Evolutionary conservation across 2,329 filamentous ascomycete genomes (phyloP), one percentile per base, ranked within the genome.

Genomic region (Chaetomiaceae sp.): DNA sequence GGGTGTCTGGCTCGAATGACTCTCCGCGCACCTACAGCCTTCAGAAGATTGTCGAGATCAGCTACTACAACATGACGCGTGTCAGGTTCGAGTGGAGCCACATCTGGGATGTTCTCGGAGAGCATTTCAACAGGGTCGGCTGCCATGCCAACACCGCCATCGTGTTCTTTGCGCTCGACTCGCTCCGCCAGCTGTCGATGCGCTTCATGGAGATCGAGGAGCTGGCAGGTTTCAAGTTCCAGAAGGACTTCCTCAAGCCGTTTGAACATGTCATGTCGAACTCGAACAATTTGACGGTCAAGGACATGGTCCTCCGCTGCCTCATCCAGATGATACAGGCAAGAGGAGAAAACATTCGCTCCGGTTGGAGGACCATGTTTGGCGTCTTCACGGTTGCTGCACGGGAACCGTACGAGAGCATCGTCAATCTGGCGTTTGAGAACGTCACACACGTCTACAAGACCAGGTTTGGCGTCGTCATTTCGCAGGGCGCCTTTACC

Each of bases 291-390:
- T 84, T 96, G 16, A 84, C 88, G 0, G 93, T 99, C 61, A 99
- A 99, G 69, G 93, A 99, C 62, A 92, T 99, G 86, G 89, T 96
- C 40, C 74, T 99, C 20, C 83, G 92, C 38, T 99, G 95, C 65
- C 74, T 99, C 55, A 95, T 96, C 50, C 95, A 99, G 69, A 99
- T 99, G 95, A 96, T 99, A 42, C 93, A 99, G 71, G 91, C 92
- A 27, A 81, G 89, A 51, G 95, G 95, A 5, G 87, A 96, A 68
- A 97, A 97, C 61, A 99, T 99, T 63, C 85, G 92, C 46, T 96
- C 91, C 34, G 93, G 93, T 5, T 99, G 93, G 93, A 86, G 93
- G 65, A 97, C 95, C 17, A 99, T 99, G 92, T 97, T 99, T 69
- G 93, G 92, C 4, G 92, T 96, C 25, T 99, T 99, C 65, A 96